Conservation (phyloP, 2,329 filamentous ascomycete species). For the Cytospora schulzeri region DNA sequence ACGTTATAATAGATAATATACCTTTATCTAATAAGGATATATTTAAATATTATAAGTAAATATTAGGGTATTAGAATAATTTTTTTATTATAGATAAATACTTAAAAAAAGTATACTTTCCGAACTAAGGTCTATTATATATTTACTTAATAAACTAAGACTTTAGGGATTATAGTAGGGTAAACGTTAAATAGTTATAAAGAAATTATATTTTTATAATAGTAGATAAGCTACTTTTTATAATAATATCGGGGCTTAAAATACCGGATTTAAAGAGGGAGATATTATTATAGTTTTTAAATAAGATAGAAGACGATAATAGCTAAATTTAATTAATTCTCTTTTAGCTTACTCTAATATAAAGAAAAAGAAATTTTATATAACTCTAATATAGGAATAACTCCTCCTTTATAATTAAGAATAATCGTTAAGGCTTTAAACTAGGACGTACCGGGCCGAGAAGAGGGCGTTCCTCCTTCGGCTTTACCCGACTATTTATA, state of each 20-base stretch:
- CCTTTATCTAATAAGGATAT: background rate
- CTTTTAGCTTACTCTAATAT: background rate
- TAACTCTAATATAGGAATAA: background rate
- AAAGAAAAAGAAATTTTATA: background rate
- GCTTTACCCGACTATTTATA: too few species aligned
- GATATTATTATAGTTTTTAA: background rate
- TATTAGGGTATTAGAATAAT: background rate
- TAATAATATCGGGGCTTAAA: background rate
- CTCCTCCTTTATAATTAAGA: background rate
- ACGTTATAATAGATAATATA: background rate
- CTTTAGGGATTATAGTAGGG: background rate
- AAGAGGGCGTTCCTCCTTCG: too few species aligned
- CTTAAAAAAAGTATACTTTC: background rate
- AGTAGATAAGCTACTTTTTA: background rate
- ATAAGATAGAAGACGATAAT: background rate
- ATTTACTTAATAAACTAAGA: background rate
- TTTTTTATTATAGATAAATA: background rate
- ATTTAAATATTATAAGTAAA: background rate
- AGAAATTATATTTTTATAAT: background rate
- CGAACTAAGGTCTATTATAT: background rate
- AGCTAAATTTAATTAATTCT: background rate
- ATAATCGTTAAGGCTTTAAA: background rate
- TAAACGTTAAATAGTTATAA: background rate
- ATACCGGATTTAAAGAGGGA: background rate
- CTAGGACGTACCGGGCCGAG: too few species aligned